Conservation (phyloP, 257 asterid genomes). For the Solanum dulcamara region DNA sequence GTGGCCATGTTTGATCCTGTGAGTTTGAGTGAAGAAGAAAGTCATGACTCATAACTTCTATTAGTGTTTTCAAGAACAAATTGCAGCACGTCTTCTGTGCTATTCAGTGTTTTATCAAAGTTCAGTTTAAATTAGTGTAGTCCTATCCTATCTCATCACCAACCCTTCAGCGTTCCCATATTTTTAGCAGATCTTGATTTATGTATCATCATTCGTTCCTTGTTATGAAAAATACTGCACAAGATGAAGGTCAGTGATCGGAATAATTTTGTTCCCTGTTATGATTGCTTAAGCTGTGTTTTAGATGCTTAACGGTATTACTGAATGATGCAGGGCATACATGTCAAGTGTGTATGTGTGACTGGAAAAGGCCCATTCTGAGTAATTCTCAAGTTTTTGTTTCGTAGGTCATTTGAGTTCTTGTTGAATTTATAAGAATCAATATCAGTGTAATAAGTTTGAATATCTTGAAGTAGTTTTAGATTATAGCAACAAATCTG, state of each 20-base stretch:
- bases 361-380: neutral
- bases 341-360: neutral
- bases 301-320: neutral
- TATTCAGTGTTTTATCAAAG: neutral
- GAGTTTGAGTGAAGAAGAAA: neutral
- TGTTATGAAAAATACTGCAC: constrained; percentile 52
- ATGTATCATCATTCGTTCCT: neutral
- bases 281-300: neutral
- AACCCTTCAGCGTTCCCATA: neutral
- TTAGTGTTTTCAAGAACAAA: neutral
- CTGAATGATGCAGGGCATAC: neutral
- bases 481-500: neutral
- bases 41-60: neutral
- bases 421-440: neutral
- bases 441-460: neutral
- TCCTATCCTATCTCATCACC: neutral
- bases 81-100: neutral
- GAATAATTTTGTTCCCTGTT: neutral
- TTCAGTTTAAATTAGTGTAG: neutral
- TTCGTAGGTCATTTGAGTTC: neutral
- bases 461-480: neutral
- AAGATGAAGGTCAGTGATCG: constrained; percentile 56
- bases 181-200: neutral
- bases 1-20: neutral
- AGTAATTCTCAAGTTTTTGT: neutral